Base-by-base conservation (phyloP, 2,329 filamentous ascomycete genomes). In the Aschersonia sp. region DNA sequence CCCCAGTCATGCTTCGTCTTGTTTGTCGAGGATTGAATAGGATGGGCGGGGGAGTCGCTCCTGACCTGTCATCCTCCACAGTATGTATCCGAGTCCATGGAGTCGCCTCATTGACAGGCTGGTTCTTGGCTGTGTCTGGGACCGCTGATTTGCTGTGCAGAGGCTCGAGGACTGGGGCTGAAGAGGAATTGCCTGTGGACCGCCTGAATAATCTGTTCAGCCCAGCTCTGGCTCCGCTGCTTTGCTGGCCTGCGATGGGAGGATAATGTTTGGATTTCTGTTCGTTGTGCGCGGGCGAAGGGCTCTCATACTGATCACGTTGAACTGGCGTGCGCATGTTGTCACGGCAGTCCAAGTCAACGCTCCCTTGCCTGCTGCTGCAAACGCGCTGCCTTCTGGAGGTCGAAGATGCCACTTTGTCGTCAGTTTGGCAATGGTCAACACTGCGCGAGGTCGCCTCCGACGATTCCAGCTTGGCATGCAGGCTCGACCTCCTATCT, bases 1-100 rank as follows among this genome's bases (percentile, higher is more conserved):
- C 50, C 20, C 59, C 59, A 1, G 53, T 45, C 4, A 61, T 60
- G 45, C 55, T 52, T 5, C 59, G 53, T 29, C 62, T 56, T 30
- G 50, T 51, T 4, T 64, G 60, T 4, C 63, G 62, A 29, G 58
- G 62, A 46, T 70, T 73, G 12, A 74, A 66, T 63, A 71, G 60
- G 46, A 79, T 79, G 2, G 75, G 75, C 4, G 75, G 75, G 3
- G 75, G 75, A 5, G 75, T 79, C 0, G 73, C 71, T 31, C 75
- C 70, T 1, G 63, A 58, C 4, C 66, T 58, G 7, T 74, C 71
- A 4, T 73, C 70, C 1, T 70, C 69, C 0, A 54, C 49, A 0
- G 59, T 50, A 3, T 62, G 59, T 10, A 54, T 59, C 12, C 67
- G 60, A 47, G 59, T 62, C 5, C 60, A 60, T 65, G 62, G 71